Evolutionary conservation across 1,284 basidiomycete species (phyloP), one percentile per base, ranked within the genome.

Genomic region (Anthracocystis setariae): DNA sequence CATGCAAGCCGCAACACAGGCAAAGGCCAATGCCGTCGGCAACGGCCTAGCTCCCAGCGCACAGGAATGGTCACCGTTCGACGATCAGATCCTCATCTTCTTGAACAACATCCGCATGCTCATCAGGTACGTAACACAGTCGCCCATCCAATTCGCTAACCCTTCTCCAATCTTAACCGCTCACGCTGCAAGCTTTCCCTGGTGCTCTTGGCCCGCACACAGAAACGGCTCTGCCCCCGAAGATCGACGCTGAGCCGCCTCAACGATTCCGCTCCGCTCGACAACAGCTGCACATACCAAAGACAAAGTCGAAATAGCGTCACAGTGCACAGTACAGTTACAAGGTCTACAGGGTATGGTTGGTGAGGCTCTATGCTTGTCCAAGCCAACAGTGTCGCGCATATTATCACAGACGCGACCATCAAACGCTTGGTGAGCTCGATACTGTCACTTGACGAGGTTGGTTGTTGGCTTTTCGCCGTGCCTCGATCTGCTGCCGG

Each of bases 1-100:
- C n/a, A 73, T 88, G 46, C 82, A 81, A 9, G 85, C 85, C 9
- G 79, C 61, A 0, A 42, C 66, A 8, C 56, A 70, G 42, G 52
- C 76, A n/a, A 62, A 60, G 37, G 7, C 55, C 5, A 52, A 47
- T 15, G 18, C 33, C 8, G 5, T 50, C 2, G 45, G 57, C 25
- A 62, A 60, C 24, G 56, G 59, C 3, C 46, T 45, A 13, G 52
- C 33, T 4, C 40, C 52, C 0, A 21, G 42, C 15, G 38, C 49
- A 1, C 72, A 81, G 33, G 78, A 79, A 4, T 82, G 80, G 80
- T 72, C 74, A 7, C 45, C 63, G 0, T 81, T 61, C 25, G 79
- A 82, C 43, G 80, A 82, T 24, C 62, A 67, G 23, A 46, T 81
- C 17, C 65, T 80, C 23, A 72, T 81, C 29, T 74, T 82, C 18